Evolutionary conservation across 176 grass and related monocot genomes (phyloP), one percentile per base, ranked within the genome.

Genomic region (Alloteropsis semialata): DNA sequence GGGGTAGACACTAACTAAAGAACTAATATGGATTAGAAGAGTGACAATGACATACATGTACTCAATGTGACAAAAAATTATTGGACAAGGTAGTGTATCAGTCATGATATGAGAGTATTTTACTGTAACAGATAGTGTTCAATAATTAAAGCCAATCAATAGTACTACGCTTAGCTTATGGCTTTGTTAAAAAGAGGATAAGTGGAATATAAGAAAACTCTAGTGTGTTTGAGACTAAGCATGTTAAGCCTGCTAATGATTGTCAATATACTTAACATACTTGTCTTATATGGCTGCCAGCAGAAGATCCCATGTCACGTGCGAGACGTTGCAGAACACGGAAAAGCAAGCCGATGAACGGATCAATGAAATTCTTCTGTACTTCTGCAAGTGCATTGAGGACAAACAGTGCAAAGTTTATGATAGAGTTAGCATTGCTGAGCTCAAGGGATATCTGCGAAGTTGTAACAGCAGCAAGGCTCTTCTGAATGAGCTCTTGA

Each of bases 231-330:
- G 73, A 10, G 3, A 29, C 25, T 34, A 86, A 53, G 29, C 49
- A 77, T 57, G 37, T 48, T 32, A 39, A 58, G 37, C 8, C 36
- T 53, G 44, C 45, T 55, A 62, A 34, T 78, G 68, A 63, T 19
- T 62, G 22, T 69, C 19, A 30, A 14, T 62, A 78, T 18, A 19
- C 18, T 18, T 46, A 77, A 42, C 85, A 84, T 94, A 96, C 96
- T 82, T 99, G 96, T 94, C 91, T 87, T 28, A 79, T 74, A 91
- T 94, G 92, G 16, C 55, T 79, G 75, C 89, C 89, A 72, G 83
- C 82, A 80, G 89, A 82, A 81, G 86, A 89, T 76, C 93, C 96
- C 93, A 99, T 99, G 85, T 99, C 96, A 81, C 96, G 93, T 80
- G 92, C 90, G 22, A 94, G 93, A 12, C 96, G 92, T 86, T 99